Conservation (phyloP, 2,329 filamentous ascomycete genomes). For the Pestalotiopsis sp. region DNA sequence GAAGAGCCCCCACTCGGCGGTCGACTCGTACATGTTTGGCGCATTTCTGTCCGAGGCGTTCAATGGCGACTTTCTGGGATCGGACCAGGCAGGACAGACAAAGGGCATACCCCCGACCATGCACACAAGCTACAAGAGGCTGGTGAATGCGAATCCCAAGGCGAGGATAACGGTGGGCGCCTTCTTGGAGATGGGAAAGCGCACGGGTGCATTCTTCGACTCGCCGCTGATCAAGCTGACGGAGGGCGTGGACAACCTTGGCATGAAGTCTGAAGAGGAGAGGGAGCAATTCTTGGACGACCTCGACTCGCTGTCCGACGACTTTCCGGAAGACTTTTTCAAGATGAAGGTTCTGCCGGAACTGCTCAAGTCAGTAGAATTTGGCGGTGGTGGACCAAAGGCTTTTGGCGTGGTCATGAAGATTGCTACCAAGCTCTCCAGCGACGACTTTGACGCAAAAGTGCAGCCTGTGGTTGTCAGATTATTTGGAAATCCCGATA, state of each 20-base stretch:
- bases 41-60: conserved; percentile 88
- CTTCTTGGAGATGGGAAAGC: conserved; percentile 87
- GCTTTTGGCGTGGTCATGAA: conserved; percentile 88
- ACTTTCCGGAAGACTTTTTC: conserved; percentile 98
- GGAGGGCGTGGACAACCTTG: conserved; percentile 89
- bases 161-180: conserved; percentile 80
- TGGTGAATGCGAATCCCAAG: conserved; percentile 89
- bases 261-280: conserved; percentile 83
- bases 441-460: conserved; percentile 85
- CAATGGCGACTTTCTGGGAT: conserved; percentile 78
- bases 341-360: conserved; percentile 96
- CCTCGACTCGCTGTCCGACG: conserved; percentile 83
- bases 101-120: conserved; percentile 86
- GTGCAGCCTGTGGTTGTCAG: conserved; percentile 86
- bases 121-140: conserved; percentile 87
- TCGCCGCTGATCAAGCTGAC: conserved; percentile 90
- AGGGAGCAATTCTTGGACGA: conserved; percentile 86
- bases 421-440: conserved; percentile 82
- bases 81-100: conserved; percentile 81
- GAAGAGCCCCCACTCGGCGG: conserved; percentile 75
- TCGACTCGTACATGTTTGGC: conserved; percentile 88
- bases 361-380: conserved; percentile 97
- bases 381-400: conserved; percentile 91
- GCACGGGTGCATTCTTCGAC: conserved; percentile 86
- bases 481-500: conserved; percentile 87